phyloP scores from a whole-genome alignment of 495 filamentous ascomycete species.

The Penicillium fimorum region DNA sequence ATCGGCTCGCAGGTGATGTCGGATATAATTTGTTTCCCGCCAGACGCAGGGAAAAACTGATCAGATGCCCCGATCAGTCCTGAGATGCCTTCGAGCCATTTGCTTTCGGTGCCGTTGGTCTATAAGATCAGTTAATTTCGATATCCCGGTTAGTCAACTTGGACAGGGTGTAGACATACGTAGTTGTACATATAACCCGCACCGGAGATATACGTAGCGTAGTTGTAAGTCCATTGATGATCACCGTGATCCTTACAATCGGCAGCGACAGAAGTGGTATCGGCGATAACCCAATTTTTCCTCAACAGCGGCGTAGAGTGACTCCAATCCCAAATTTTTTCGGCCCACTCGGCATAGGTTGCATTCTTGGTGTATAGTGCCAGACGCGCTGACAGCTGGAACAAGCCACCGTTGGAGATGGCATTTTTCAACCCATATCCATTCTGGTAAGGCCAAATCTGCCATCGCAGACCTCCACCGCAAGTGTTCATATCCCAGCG shows the following conservation, averaged over 20 bases:
- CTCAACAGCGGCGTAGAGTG: conserved; percentile 50
- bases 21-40: conserved; percentile 15
- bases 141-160: background rate
- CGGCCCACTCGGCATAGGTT: conserved; percentile 71
- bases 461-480: conserved; percentile 75
- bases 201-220: conserved; percentile 67
- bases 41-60: conserved; percentile 57
- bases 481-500: conserved; percentile 66
- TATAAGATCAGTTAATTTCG: conserved; percentile 20
- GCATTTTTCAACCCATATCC: conserved; percentile 78
- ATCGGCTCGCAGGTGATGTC: conserved; percentile 67
- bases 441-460: conserved; percentile 72
- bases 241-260: conserved; percentile 57
- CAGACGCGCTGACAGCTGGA: conserved; percentile 70
- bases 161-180: conserved; percentile 29
- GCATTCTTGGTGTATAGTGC: conserved; percentile 69
- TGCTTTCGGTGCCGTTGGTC: conserved; percentile 32
- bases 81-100: conserved; percentile 56
- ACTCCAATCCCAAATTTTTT: conserved; percentile 67
- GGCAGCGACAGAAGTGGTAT: conserved; percentile 55
- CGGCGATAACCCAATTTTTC: conserved; percentile 53
- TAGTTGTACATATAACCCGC: conserved; percentile 72
- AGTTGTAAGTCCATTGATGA: conserved; percentile 71
- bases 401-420: conserved; percentile 71
- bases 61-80: conserved; percentile 48